Percentiles rank a stretch among this genome's conserved stretches.
These are phyloP conservation scores for Blastobotrys peoriensis DNA, from an alignment of 805 yeast species.

Conservation along the genomic window DNA sequence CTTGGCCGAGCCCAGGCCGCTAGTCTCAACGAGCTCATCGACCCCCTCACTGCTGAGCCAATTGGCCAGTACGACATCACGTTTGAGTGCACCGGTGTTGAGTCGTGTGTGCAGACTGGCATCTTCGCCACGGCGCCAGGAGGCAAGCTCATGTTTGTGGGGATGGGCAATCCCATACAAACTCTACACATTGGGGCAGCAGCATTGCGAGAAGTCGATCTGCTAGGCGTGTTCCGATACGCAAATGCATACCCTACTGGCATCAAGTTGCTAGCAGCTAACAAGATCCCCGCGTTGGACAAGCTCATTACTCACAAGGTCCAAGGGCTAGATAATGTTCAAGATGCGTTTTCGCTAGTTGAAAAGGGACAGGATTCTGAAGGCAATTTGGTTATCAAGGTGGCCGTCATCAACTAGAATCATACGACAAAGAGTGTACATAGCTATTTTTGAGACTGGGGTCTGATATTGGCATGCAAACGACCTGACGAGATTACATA, in stretches of 20 bases:
- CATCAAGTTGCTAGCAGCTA: conserved; percentile 20
- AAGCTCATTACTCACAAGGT: conserved; percentile 27
- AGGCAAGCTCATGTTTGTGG: conserved; percentile 77
- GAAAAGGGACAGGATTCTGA: conserved; percentile 25
- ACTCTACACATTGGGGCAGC: conserved; percentile 30
- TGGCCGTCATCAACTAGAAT: conserved; percentile 17
- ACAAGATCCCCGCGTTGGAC: conserved; percentile 21
- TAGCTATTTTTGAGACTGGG: too few relatives aligned
- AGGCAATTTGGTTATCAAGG: conserved; percentile 30
- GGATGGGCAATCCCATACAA: conserved; percentile 58
- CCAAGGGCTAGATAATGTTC: conserved; percentile 25
- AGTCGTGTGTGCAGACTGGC: conserved; percentile 65
- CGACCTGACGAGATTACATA: too few relatives aligned
- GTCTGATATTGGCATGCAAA: too few relatives aligned
- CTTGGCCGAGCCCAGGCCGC: conserved; percentile 83
- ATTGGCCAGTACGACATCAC: conserved; percentile 36
- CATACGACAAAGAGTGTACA: too few relatives aligned
- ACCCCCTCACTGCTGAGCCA: conserved; percentile 21
- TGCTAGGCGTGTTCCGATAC: conserved; percentile 30
- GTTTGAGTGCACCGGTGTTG: conserved; percentile 82
- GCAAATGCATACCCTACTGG: conserved; percentile 28
- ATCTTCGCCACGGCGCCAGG: conserved; percentile 56
- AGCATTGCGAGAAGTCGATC: conserved; percentile 27
- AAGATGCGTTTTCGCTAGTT: conserved; percentile 28
- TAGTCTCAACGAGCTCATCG: conserved; percentile 45